These are phyloP conservation scores for Scedosporium boydii DNA, from an alignment of 2,329 filamentous ascomycete genomes.

Conservation along the genomic window DNA sequence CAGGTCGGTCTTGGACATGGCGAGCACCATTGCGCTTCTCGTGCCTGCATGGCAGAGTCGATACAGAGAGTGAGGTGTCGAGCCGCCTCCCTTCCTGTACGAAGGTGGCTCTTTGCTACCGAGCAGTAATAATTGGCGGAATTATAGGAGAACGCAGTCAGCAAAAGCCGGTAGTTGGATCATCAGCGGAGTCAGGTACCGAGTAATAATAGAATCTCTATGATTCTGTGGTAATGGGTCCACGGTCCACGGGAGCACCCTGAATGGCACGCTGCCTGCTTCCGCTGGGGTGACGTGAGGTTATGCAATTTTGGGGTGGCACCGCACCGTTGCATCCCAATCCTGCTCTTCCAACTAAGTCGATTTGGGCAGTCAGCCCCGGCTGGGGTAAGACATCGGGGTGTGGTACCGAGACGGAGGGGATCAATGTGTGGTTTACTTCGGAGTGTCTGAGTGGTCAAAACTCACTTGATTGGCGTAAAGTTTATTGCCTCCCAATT, in stretches of 20 bases:
- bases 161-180: background rate
- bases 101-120: background rate
- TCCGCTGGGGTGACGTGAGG: background rate
- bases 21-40: too few relatives aligned
- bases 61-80: too few relatives aligned
- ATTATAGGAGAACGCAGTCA: background rate
- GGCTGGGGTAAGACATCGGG: background rate
- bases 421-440: background rate
- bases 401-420: background rate
- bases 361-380: background rate
- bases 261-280: background rate
- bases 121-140: background rate
- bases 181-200: background rate
- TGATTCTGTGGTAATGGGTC: background rate
- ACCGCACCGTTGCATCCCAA: background rate
- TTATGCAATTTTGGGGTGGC: background rate
- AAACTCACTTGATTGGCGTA: too few relatives aligned
- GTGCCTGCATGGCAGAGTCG: too few relatives aligned
- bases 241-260: background rate
- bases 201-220: background rate
- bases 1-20: background rate
- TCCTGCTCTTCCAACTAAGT: background rate
- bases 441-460: background rate
- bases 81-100: too few relatives aligned
- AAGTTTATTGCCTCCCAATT: too few relatives aligned